Base-by-base conservation (phyloP, 345 rosid genomes). In the Draba incana region DNA sequence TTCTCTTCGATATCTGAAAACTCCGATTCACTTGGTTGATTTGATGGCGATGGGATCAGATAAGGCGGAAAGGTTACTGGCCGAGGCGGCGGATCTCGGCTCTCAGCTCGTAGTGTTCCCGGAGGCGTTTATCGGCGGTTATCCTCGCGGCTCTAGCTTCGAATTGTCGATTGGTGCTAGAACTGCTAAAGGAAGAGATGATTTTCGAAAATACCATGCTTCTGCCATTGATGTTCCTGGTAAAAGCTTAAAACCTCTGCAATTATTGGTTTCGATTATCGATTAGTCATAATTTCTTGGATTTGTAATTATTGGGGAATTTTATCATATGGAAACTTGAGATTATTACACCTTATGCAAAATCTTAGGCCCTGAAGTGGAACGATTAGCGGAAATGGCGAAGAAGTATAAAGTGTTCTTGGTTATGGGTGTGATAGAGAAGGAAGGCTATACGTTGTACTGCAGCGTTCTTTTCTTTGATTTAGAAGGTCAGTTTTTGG, bases 371-470 rank as follows among this genome's bases (percentile, higher is more conserved):
- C 94, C 94, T 64, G 94, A 87, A 61, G 89, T 90, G 14, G 98
- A 85, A 46, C 70, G 88, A 3, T 77, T 93, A 68, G 98, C 91
- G 3, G 84, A 85, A 11, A 90, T 93, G 91, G 98, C 94, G 4
- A 90, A 87, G 39, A 88, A 88, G 71, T 87, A 90, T 58, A 87
- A 84, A 81, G 96, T 87, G 3, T 88, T 80, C 61, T 70, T 93
- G 68, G 96, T 93, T 7, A 90, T 93, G 94, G 96, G 94, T 74
- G 97, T 84, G 77, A 86, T 93, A 24, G 98, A 93, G 80, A 88
- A 88, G 80, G 97, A 93, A 71, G 97, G 94, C 43, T 88, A 93
- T 70, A 93, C 98, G 10, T 68, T 93, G 27, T 92, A 93, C 68
- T 93, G 98, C 50, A 79, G 89, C 0, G 81, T 88, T 31, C 71